These are phyloP conservation scores for Pyricularia grisea DNA, from an alignment of 2,329 filamentous ascomycete species.

Conservation along the genomic window DNA sequence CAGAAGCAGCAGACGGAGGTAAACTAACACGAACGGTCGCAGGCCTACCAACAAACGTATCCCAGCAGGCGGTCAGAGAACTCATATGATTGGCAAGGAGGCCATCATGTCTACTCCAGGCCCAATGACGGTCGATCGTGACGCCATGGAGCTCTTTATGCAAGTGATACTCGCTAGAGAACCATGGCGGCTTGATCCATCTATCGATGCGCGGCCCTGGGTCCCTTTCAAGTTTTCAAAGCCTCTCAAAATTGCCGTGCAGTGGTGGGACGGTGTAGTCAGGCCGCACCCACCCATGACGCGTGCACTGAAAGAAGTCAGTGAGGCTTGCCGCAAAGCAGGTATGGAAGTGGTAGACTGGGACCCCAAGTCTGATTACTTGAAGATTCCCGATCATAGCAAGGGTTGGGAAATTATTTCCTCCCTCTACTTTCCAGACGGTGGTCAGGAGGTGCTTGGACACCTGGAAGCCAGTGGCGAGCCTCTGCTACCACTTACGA, in stretches of 20 bases:
- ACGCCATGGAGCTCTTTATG: slow-evolving; percentile 40
- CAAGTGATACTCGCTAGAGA: slow-evolving; percentile 36
- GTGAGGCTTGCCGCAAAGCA: slow-evolving; percentile 6
- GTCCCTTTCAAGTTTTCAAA: slow-evolving; percentile 13
- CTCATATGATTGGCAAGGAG: slow-evolving; percentile 24
- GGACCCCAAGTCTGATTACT: slow-evolving; percentile 8
- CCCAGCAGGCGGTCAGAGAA: slow-evolving; percentile 15
- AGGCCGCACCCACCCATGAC: slow-evolving; percentile 46
- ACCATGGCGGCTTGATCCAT: slow-evolving; percentile 49
- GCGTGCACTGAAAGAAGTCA: slow-evolving; percentile 37
- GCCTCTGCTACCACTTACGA: slow-evolving; percentile 36
- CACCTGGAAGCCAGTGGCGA: slow-evolving; percentile 35
- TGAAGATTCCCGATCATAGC: slow-evolving; percentile 39
- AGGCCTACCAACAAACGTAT: slow-evolving; percentile 23
- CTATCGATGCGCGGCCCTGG: slow-evolving; percentile 52
- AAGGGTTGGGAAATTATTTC: slow-evolving; percentile 20
- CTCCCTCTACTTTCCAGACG: slow-evolving; percentile 37
- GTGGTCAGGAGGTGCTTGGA: slow-evolving; percentile 29
- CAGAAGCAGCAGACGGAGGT: neutral
- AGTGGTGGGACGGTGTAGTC: slow-evolving; percentile 23
- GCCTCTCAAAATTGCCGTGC: slow-evolving; percentile 5
- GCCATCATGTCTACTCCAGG: slow-evolving; percentile 21
- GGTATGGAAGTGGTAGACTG: slow-evolving; percentile 11
- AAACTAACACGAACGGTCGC: slow-evolving; percentile 1
- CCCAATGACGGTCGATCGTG: slow-evolving; percentile 24